Percentiles rank a stretch among this genome's conserved stretches.
Conservation (phyloP, 495 filamentous ascomycete genomes). For the Xanthoparmelia taractica region DNA sequence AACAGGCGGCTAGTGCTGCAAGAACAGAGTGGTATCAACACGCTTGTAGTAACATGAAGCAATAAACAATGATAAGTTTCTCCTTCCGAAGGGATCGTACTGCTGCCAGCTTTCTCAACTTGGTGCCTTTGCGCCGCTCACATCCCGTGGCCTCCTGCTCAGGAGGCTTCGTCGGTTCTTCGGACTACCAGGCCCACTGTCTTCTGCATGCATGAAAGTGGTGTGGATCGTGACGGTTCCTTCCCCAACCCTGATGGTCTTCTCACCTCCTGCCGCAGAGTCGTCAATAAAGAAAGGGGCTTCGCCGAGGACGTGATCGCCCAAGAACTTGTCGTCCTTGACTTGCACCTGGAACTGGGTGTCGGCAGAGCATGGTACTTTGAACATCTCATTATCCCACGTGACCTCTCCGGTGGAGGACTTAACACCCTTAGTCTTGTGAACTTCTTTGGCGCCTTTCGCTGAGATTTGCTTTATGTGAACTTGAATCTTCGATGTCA, state of each 20-base stretch:
- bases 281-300: conserved; percentile 84
- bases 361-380: conserved; percentile 67
- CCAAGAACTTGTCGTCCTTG: conserved; percentile 74
- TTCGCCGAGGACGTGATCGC: conserved; percentile 78
- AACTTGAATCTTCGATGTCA: conserved; percentile 73
- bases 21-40: conserved; percentile 13
- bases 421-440: conserved; percentile 80
- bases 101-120: conserved; percentile 3
- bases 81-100: background rate
- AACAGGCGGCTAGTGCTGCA: background rate
- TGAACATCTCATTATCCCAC: conserved; percentile 73
- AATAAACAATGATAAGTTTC: background rate
- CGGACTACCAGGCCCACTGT: conserved; percentile 46
- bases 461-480: conserved; percentile 54
- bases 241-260: conserved; percentile 58
- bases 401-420: conserved; percentile 48
- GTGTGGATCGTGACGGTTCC: conserved; percentile 63
- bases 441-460: conserved; percentile 66
- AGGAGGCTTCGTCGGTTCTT: conserved; percentile 48
- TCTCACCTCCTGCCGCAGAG: conserved; percentile 55
- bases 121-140: conserved; percentile 19
- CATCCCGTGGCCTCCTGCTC: conserved; percentile 42
- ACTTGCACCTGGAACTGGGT: conserved; percentile 79
- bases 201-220: conserved; percentile 43
- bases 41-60: background rate